phyloP scores from a whole-genome alignment of 805 yeast species.

The Pichia insulana region DNA sequence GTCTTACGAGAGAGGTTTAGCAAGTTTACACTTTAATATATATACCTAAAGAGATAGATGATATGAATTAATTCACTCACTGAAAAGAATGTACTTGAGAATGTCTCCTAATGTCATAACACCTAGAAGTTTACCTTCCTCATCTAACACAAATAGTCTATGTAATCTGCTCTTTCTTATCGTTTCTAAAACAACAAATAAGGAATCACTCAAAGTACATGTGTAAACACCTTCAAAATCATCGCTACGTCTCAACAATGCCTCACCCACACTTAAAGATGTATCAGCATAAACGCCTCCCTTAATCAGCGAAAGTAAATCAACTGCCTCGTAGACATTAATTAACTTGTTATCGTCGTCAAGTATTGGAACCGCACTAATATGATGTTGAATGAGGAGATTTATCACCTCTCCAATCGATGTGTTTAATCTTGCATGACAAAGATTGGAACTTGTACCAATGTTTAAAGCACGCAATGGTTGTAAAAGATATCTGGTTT shows the following conservation, averaged over 20 bases:
- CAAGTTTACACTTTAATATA: not conserved
- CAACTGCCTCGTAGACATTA: slow-evolving; percentile 94
- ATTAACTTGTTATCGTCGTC: slow-evolving; percentile 58
- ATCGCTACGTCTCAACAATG: slow-evolving; percentile 84
- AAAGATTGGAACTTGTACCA: slow-evolving; percentile 48
- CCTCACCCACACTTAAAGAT: slow-evolving; percentile 90
- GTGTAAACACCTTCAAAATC: slow-evolving; percentile 98
- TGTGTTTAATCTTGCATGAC: slow-evolving; percentile 79
- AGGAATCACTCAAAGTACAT: slow-evolving; percentile 77
- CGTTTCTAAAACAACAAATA: slow-evolving; percentile 86
- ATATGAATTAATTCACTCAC: not conserved
- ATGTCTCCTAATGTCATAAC: slow-evolving; percentile 90
- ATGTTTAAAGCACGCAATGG: slow-evolving; percentile 65
- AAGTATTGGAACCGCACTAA: slow-evolving; percentile 87
- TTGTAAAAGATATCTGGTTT: slow-evolving; percentile 71
- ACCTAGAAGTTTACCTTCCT: slow-evolving; percentile 66
- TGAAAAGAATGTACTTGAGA: slow-evolving; percentile 63
- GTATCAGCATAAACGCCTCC: slow-evolving; percentile 91
- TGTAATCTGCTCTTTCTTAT: slow-evolving; percentile 86
- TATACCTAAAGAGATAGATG: not conserved
- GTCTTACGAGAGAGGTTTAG: not conserved
- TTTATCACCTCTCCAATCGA: slow-evolving; percentile 93
- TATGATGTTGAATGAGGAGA: slow-evolving; percentile 65
- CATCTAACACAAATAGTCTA: slow-evolving; percentile 86
- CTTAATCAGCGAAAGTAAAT: slow-evolving; percentile 82